Evolutionary conservation across 257 asterid genomes (phyloP), one percentile per base, ranked within the genome.

Genomic region (Solanum pennellii): DNA sequence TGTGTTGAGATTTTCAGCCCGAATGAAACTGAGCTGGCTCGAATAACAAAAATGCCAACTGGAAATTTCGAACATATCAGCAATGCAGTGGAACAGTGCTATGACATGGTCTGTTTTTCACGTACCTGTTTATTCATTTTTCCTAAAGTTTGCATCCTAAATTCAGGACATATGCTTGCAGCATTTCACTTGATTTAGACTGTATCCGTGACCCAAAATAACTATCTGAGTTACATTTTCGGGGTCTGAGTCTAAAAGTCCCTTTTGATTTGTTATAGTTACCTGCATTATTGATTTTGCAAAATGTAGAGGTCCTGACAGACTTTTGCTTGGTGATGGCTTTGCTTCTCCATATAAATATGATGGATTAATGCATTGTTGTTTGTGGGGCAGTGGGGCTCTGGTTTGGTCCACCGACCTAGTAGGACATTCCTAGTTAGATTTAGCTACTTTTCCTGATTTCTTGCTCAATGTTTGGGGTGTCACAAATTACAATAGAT

Each of bases 1-100:
- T 65, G 83, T 83, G 90, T 95, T 47, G 97, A 95, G 88, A 88
- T 97, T 83, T 91, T 97, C 88, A 97, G 99, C 92, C 99, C 99
- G 83, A 97, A 97, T 87, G 99, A 97, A 88, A 88, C 94, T 49
- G 99, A 97, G 91, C 98, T 97, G 89, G 93, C 96, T 89, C 97
- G 99, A 59, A 87, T 97, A 80, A 93, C 98, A 84, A 91, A 91
- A 84, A 91, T 94, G 98, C 94, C 98, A 10, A 94, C 96, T 4
- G 98, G 93, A 89, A 95, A 88, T 89, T 93, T 95, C 82, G 98
- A 94, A 86, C 96, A 97, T 89, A 95, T 97, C 71, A 90, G 88
- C 76, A 93, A 93, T 89, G 99, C 99, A 85, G 99, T 91, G 33
- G 91, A 82, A 39, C 92, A 92, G 90, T 95, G 97, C 94, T 95